Percentiles rank a stretch among this genome's conserved stretches.
Evolutionary conservation across 2,329 filamentous ascomycete genomes (phyloP).

Genomic region (Clonostachys byssicola): DNA sequence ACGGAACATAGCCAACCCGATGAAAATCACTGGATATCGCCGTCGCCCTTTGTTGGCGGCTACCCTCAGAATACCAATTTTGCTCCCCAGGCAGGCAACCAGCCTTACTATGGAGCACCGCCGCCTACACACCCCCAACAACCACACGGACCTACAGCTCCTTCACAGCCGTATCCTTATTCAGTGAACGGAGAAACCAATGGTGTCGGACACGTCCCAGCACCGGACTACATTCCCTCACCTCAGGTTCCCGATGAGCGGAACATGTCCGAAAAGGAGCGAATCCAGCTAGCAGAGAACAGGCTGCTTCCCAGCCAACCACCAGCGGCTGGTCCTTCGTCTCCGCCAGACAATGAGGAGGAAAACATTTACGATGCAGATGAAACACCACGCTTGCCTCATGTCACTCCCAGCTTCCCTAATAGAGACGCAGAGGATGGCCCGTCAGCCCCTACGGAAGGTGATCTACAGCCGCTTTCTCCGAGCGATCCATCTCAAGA

Average conservation of each 20-base stretch:
- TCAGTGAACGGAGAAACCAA: slow-evolving; percentile 3
- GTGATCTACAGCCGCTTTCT: slow-evolving; percentile 28
- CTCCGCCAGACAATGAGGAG: slow-evolving; percentile 24
- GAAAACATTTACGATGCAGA: slow-evolving; percentile 49
- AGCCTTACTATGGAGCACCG: slow-evolving; percentile 3
- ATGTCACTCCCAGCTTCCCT: slow-evolving; percentile 6
- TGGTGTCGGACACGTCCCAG: slow-evolving; percentile 5
- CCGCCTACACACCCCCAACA: slow-evolving; percentile 2
- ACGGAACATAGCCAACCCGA: slow-evolving; percentile 4
- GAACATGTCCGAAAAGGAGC: slow-evolving; percentile 75
- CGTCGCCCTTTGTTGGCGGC: slow-evolving; percentile 5
- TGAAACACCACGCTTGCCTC: slow-evolving; percentile 21
- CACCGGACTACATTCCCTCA: slow-evolving; percentile 51
- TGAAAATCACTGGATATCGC: slow-evolving; percentile 11
- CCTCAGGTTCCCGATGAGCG: slow-evolving; percentile 58
- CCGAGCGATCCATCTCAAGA: slow-evolving; percentile 46
- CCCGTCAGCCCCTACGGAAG: slow-evolving; percentile 40
- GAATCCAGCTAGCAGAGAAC: slow-evolving; percentile 71
- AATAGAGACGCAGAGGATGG: slow-evolving; percentile 17
- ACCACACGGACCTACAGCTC: neutral
- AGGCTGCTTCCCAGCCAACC: slow-evolving; percentile 78
- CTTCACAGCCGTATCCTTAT: slow-evolving; percentile 6
- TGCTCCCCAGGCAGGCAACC: slow-evolving; percentile 20
- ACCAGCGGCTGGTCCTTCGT: slow-evolving; percentile 29
- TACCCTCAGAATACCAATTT: slow-evolving; percentile 16